Conservation (phyloP, 2,329 filamentous ascomycete species). For the Colletotrichum incanum region DNA sequence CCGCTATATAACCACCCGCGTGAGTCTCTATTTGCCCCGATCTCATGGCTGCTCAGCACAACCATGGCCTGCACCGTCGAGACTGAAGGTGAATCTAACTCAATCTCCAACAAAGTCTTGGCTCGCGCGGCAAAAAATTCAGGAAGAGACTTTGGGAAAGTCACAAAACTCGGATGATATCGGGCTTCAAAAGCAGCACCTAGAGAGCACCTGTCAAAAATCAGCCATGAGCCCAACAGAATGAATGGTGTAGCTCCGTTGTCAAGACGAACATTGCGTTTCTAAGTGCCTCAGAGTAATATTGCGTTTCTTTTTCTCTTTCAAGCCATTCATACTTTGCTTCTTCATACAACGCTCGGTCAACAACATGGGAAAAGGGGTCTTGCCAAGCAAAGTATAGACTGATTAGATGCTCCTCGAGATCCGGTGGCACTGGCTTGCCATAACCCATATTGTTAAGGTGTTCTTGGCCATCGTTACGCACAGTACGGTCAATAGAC, state of each 20-base stretch:
- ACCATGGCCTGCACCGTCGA: slow-evolving; percentile 49
- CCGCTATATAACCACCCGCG: slow-evolving; percentile 50
- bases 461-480: slow-evolving; percentile 47
- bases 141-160: slow-evolving; percentile 53
- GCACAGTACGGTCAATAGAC: slow-evolving; percentile 47
- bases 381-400: slow-evolving; percentile 49
- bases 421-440: slow-evolving; percentile 36
- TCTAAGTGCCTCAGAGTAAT: slow-evolving; percentile 49
- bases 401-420: slow-evolving; percentile 44
- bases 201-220: slow-evolving; percentile 54
- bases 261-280: slow-evolving; percentile 48
- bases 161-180: slow-evolving; percentile 57
- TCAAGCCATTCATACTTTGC: slow-evolving; percentile 34
- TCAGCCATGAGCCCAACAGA: neutral
- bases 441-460: slow-evolving; percentile 46
- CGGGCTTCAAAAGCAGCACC: slow-evolving; percentile 60
- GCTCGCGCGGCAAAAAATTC: slow-evolving; percentile 49
- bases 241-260: neutral
- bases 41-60: slow-evolving; percentile 48
- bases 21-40: slow-evolving; percentile 48
- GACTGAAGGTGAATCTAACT: slow-evolving; percentile 47
- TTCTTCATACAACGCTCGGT: slow-evolving; percentile 46
- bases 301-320: slow-evolving; percentile 46
- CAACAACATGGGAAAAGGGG: slow-evolving; percentile 47
- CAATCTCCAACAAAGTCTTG: slow-evolving; percentile 48